Conservation (phyloP, 345 rosid genomes). For the Lagerstroemia speciosa region DNA sequence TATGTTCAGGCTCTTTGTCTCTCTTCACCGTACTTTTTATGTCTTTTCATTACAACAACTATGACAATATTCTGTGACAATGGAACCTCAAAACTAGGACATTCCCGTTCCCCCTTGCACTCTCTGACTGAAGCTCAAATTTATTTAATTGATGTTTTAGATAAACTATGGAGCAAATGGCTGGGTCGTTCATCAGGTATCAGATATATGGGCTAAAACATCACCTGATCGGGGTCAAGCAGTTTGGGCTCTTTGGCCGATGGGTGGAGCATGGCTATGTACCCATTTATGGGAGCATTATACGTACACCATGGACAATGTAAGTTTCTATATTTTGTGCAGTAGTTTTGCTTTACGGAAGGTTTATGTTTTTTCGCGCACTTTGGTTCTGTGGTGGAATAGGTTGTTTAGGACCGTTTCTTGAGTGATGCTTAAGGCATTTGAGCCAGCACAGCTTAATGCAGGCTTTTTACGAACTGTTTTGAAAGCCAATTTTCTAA, state of each 20-base stretch:
- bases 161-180: conserved; percentile 81
- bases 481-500: not conserved
- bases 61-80: not conserved
- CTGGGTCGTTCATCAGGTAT: conserved; percentile 85
- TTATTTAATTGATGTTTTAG: conserved; percentile 22
- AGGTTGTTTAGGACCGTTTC: not conserved
- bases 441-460: not conserved
- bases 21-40: not conserved
- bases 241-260: conserved; percentile 94
- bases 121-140: not conserved
- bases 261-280: conserved; percentile 99
- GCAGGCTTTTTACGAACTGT: not conserved
- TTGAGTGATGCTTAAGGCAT: not conserved
- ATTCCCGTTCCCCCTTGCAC: not conserved
- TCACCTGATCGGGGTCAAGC: conserved; percentile 77
- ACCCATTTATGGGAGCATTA: conserved; percentile 96
- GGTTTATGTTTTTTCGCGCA: not conserved
- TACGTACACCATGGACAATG: conserved; percentile 72
- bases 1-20: conserved; percentile 16
- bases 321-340: conserved; percentile 21
- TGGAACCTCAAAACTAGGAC: not conserved
- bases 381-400: not conserved
- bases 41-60: not conserved
- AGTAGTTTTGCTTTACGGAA: not conserved
- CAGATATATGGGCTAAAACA: conserved; percentile 93